Base-by-base conservation (phyloP, 352 stramenopile genomes). In the Globisporangium mamillatum region DNA sequence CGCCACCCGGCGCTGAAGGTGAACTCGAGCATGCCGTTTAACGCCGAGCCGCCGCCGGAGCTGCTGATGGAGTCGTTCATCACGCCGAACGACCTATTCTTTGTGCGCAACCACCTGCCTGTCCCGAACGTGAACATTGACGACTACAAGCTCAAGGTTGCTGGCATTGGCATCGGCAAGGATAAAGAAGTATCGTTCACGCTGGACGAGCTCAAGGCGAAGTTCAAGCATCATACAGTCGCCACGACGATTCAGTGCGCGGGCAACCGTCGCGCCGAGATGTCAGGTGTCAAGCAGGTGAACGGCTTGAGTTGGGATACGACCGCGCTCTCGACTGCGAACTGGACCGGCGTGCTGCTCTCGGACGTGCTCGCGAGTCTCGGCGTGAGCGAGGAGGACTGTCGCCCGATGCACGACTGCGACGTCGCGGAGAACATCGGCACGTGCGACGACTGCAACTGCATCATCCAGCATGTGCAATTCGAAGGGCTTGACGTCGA, bases 21-120 rank as follows among this genome's bases (percentile, higher is more conserved):
- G 38, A 98, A 98, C 77, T 96, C 83, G 22, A 97, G 86, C 70
- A 93, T 94, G 77, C 93, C 96, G 7, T 98, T 98, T 75, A 99
- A 99, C 74, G 92, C 94, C 1, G 97, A 99, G 81, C 91, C 96
- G 4, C 95, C 96, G 9, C 68, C 81, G 2, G 84, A 97, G 68
- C 74, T 99, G 44, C 80, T 99, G 22, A 97, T 96, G 58, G 74
- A 97, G 71, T 91, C 82, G 57, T 99, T 98, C 72, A 92, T 98
- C 67, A 99, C 98, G 10, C 97, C 97, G 5, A 96, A 95, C 68
- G 90, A 98, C 5, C 74, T 99, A 12, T 99, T 98, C 78, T 99
- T 99, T 74, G 97, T 99, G 68, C 82, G 98, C 4, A 98, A 99
- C 83, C 98, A 99, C 77, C 86, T 99, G 69, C 97, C 98, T 2